Conservation (phyloP, 2,329 filamentous ascomycete genomes). For the Sporothrix mexicana region DNA sequence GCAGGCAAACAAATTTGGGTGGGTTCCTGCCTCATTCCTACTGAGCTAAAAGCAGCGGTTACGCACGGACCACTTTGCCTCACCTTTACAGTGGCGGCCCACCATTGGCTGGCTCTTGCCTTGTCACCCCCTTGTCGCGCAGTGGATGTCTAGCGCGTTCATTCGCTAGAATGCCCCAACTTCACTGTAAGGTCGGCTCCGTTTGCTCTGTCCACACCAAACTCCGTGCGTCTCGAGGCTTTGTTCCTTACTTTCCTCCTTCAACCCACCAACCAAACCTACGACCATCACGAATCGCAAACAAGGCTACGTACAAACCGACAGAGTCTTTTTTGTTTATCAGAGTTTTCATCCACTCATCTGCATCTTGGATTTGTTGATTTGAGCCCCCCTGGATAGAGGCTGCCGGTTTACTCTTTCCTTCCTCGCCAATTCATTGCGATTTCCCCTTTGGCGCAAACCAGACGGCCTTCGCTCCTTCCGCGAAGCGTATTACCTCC, state of each 20-base stretch:
- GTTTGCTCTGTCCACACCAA: slow-evolving; percentile 17
- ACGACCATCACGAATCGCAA: slow-evolving; percentile 9
- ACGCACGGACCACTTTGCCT: slow-evolving; percentile 20
- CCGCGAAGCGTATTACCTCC: slow-evolving; percentile 1
- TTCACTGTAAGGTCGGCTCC: not conserved
- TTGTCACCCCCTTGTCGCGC: slow-evolving; percentile 18
- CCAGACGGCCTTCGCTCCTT: slow-evolving; percentile 25
- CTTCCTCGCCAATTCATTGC: slow-evolving; percentile 21
- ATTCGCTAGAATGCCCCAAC: slow-evolving; percentile 18
- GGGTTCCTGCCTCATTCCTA: slow-evolving; percentile 9
- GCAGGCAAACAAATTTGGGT: slow-evolving; percentile 9
- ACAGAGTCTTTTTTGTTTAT: not conserved
- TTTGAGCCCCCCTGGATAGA: not conserved
- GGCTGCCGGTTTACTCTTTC: slow-evolving; percentile 20
- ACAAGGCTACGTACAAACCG: too few relatives aligned
- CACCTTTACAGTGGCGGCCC: slow-evolving; percentile 3
- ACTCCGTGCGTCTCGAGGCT: not conserved
- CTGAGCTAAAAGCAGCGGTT: slow-evolving; percentile 8
- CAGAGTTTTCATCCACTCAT: not conserved
- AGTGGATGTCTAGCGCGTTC: slow-evolving; percentile 24
- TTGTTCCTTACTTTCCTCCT: slow-evolving; percentile 8
- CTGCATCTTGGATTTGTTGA: not conserved
- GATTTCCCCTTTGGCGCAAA: slow-evolving; percentile 12
- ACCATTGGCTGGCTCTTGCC: slow-evolving; percentile 29
- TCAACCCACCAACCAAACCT: slow-evolving; percentile 20